A percentile compares a stretch with the other conserved stretches of the same genome.
These are phyloP conservation scores for Inosperma sp. DNA, from an alignment of 768 basidiomycete genomes.

Conservation along the genomic window DNA sequence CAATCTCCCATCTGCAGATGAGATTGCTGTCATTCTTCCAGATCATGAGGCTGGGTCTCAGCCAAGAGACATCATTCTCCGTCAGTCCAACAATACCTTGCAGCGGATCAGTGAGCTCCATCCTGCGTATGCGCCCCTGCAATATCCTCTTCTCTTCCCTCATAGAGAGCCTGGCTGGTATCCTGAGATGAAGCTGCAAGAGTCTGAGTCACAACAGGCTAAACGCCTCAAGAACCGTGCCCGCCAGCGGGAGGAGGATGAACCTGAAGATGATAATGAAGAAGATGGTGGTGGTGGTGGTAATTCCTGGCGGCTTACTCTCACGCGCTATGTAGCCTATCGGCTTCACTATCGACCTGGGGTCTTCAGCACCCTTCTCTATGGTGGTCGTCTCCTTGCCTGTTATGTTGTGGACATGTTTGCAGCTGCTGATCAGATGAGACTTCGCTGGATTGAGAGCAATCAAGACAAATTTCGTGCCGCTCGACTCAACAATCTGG, in stretches of 20 bases:
- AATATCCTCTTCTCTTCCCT: slow-evolving; percentile 19
- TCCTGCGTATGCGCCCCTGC: slow-evolving; percentile 16
- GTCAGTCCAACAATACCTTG: neutral
- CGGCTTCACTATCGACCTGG: slow-evolving; percentile 24
- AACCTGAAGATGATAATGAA: neutral
- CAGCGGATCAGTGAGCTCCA: slow-evolving; percentile 17
- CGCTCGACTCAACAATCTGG: slow-evolving; percentile 22
- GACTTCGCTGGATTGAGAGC: slow-evolving; percentile 27
- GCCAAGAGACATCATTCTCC: slow-evolving; percentile 23
- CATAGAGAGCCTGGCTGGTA: slow-evolving; percentile 18
- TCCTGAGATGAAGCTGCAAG: slow-evolving; percentile 14
- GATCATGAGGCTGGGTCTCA: neutral
- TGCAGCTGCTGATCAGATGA: slow-evolving; percentile 35
- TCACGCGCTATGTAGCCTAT: slow-evolving; percentile 29
- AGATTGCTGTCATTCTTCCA: slow-evolving; percentile 12
- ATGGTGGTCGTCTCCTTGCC: slow-evolving; percentile 34
- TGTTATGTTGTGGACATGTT: slow-evolving; percentile 36
- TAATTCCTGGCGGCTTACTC: slow-evolving; percentile 26
- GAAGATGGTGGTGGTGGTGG: neutral
- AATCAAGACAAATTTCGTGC: slow-evolving; percentile 35
- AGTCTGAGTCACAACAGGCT: slow-evolving; percentile 19
- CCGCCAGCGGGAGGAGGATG: neutral
- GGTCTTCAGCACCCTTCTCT: slow-evolving; percentile 29
- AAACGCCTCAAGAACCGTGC: slow-evolving; percentile 16
- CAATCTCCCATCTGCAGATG: slow-evolving; percentile 27